Base-by-base conservation (phyloP, 192 early-diverging fungal genomes). In the Umbelopsis ramanniana region DNA sequence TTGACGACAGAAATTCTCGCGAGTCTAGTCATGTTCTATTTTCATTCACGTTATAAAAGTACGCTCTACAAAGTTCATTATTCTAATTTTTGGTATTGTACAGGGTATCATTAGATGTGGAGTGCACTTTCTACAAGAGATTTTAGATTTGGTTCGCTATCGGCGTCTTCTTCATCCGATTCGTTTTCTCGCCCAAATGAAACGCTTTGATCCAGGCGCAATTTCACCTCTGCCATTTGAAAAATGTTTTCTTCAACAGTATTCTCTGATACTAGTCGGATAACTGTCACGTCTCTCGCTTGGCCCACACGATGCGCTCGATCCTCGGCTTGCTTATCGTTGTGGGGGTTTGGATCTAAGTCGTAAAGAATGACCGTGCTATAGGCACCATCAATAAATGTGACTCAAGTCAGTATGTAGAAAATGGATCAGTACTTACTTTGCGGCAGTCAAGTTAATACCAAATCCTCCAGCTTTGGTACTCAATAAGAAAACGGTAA, bases 291-390 rank as follows among this genome's bases (percentile, higher is more conserved):
- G 37, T 93, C 91, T 60, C 89, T 89, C 15, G 82, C 85, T 79
- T 97, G 96, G 1, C 96, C 96, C 22, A 97, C 93, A 81, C 91
- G 89, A 79, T 93, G 91, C 2, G 94, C 94, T 4, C 96, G 88
- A 69, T 95, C 94, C 77, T 95, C 92, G 0, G 96, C 96, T 75
- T 94, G 92, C 23, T 83, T 82, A 67, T 92, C 93, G 54, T 92
- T 89, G 17, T 95, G 94, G 1, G 96, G 96, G 66, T 97, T 97
- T 73, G 92, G 94, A 23, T 96, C 96, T 55, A 91, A 46, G 40
- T 91, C 90, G 70, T 86, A 90, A 54, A 92, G 82, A n/a, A 93
- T 88, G 7, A 95, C 93, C 6, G 91, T 85, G 68, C 77, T 79
- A 68, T 0, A 66, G 33, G 19, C 5, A 1, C 7, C 10, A 53